These are phyloP conservation scores for Fusarium bactridioides DNA, from an alignment of 2,329 filamentous ascomycete species.

Conservation along the genomic window DNA sequence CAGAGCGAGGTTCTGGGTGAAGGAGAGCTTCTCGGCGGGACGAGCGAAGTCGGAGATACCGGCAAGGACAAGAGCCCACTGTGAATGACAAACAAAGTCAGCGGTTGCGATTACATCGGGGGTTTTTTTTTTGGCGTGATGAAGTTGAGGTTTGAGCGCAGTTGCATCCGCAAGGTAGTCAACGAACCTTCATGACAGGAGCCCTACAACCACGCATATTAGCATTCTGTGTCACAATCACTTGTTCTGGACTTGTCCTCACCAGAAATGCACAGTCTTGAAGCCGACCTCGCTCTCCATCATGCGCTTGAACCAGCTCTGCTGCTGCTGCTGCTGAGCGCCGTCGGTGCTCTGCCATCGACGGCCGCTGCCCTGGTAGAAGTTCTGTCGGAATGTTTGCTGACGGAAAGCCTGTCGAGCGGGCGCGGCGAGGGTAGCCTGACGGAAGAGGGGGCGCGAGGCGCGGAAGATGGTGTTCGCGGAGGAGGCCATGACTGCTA, in stretches of 20 bases:
- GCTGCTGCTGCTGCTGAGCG: constrained; percentile 52
- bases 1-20: constrained; percentile 90
- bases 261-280: constrained; percentile 99
- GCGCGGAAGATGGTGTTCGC: constrained; percentile 61
- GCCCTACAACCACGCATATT: constrained; percentile 65
- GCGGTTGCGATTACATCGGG: not conserved
- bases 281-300: constrained; percentile 83
- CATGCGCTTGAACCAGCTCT: constrained; percentile 75
- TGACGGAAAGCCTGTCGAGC: constrained; percentile 63
- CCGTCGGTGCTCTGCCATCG: constrained; percentile 76
- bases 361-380: constrained; percentile 49
- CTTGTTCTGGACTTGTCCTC: not conserved
- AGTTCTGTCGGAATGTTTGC: constrained; percentile 52
- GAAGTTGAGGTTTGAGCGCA: not conserved
- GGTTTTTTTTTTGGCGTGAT: not conserved
- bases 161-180: not conserved
- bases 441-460: constrained; percentile 64
- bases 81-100: constrained; percentile 14
- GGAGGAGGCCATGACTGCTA: constrained; percentile 54
- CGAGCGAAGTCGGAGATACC: constrained; percentile 91
- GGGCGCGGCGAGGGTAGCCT: constrained; percentile 60
- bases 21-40: constrained; percentile 89
- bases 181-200: constrained; percentile 80
- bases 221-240: constrained; percentile 18
- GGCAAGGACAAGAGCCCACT: constrained; percentile 93